A percentile compares a stretch with the other conserved stretches of the same genome.
phyloP scores from a whole-genome alignment of 495 filamentous ascomycete species.

The Mytilinidion resinicola region DNA sequence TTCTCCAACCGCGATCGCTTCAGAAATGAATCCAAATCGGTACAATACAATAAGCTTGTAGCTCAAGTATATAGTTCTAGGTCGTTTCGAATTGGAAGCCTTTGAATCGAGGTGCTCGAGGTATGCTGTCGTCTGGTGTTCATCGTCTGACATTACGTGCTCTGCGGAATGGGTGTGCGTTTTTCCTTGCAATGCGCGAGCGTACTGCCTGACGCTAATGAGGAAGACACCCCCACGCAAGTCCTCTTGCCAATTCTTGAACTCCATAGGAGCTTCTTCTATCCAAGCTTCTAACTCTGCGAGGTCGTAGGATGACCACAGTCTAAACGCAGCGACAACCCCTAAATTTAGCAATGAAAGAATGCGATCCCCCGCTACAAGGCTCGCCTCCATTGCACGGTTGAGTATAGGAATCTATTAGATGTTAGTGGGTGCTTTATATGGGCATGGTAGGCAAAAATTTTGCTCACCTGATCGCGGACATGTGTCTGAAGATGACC shows the following conservation, averaged over 20 bases:
- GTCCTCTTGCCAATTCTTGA: slow-evolving; percentile 66
- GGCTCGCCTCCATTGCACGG: slow-evolving; percentile 61
- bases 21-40: slow-evolving; percentile 66
- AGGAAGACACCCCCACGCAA: slow-evolving; percentile 73
- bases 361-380: slow-evolving; percentile 66
- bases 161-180: slow-evolving; percentile 53
- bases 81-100: slow-evolving; percentile 46
- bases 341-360: slow-evolving; percentile 69
- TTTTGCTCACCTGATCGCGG: slow-evolving; percentile 36
- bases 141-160: slow-evolving; percentile 62
- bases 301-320: slow-evolving; percentile 70
- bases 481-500: slow-evolving; percentile 65
- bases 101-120: slow-evolving; percentile 47
- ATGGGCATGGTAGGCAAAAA: too few relatives aligned
- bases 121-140: slow-evolving; percentile 60
- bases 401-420: slow-evolving; percentile 52
- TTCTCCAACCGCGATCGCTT: slow-evolving; percentile 61
- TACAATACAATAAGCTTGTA: slow-evolving; percentile 66
- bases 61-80: slow-evolving; percentile 62
- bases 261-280: slow-evolving; percentile 66
- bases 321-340: slow-evolving; percentile 59
- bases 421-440: background rate
- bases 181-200: slow-evolving; percentile 77
- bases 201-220: slow-evolving; percentile 63
- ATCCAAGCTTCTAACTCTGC: slow-evolving; percentile 69